A percentile compares a stretch with the other conserved stretches of the same genome.
Evolutionary conservation across 108 stramenopile species (phyloP).

Genomic region (Nitzschia sp.): DNA sequence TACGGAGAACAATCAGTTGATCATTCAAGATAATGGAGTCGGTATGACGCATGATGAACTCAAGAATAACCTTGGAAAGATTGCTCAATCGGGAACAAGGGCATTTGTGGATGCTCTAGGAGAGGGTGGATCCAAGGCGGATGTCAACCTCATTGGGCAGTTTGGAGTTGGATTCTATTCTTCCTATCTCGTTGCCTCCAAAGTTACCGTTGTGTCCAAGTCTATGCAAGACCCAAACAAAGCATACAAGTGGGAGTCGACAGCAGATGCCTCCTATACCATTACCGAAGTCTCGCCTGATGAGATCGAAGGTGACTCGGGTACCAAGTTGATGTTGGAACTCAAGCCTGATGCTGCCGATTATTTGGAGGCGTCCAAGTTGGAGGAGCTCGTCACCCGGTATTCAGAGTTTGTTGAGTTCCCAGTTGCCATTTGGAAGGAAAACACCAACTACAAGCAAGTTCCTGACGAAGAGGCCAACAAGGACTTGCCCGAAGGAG

Average conservation of each 20-base stretch:
- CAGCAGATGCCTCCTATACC: constrained; percentile 69
- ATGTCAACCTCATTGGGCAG: constrained; percentile 94
- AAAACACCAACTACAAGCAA: constrained; percentile 92
- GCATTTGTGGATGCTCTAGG: constrained; percentile 87
- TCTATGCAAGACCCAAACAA: constrained; percentile 67
- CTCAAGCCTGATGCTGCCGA: constrained; percentile 85
- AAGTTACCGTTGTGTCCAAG: constrained; percentile 91
- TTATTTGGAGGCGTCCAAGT: constrained; percentile 72
- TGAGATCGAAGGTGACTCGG: constrained; percentile 63
- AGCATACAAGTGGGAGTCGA: constrained; percentile 74
- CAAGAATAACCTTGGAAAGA: constrained; percentile 92
- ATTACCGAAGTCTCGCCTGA: constrained; percentile 62
- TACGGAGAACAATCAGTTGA: constrained; percentile 74
- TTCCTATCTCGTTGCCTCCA: constrained; percentile 94
- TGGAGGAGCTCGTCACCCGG: constrained; percentile 76
- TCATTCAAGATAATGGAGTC: constrained; percentile 94
- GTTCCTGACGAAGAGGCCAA: constrained; percentile 94
- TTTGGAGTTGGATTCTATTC: constrained; percentile 99
- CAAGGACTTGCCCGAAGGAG: constrained; percentile 77
- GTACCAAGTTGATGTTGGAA: constrained; percentile 83
- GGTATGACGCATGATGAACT: constrained; percentile 96
- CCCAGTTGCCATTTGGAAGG: constrained; percentile 93
- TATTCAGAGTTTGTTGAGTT: constrained; percentile 97
- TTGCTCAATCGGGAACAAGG: constrained; percentile 90
- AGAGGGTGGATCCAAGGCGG: constrained; percentile 57